Conservation (phyloP, 495 filamentous ascomycete species). For the Physcia stellaris region DNA sequence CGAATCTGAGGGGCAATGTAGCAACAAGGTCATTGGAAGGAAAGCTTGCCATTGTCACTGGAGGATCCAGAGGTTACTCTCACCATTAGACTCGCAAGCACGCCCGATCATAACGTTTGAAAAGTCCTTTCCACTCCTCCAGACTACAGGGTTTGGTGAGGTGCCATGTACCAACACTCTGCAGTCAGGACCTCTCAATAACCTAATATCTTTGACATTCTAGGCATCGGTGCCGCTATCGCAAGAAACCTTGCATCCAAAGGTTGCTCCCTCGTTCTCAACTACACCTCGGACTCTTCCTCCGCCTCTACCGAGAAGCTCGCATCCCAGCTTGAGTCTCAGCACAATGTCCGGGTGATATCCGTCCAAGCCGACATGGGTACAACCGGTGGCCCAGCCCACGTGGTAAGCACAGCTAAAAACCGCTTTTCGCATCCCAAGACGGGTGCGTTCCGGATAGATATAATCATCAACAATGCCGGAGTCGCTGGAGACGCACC, state of each 20-base stretch:
- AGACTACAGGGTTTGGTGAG: too few species aligned
- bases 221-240: slow-evolving; percentile 81
- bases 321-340: slow-evolving; percentile 26
- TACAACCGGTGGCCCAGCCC: slow-evolving; percentile 27
- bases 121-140: too few species aligned
- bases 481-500: slow-evolving; percentile 48
- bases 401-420: slow-evolving; percentile 30
- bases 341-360: slow-evolving; percentile 30
- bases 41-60: slow-evolving; percentile 67
- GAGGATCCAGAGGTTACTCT: slow-evolving; percentile 59
- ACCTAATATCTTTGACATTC: neutral
- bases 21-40: slow-evolving; percentile 32
- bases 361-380: slow-evolving; percentile 45
- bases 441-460: slow-evolving; percentile 49
- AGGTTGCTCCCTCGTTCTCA: slow-evolving; percentile 54
- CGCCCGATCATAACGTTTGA: too few species aligned
- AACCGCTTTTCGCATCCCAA: slow-evolving; percentile 36
- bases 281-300: slow-evolving; percentile 53
- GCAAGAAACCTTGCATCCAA: slow-evolving; percentile 64
- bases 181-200: neutral
- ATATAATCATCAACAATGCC: slow-evolving; percentile 86
- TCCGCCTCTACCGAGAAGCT: slow-evolving; percentile 27
- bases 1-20: slow-evolving; percentile 9
- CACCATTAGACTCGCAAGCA: too few species aligned
- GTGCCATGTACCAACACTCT: too few species aligned